A percentile compares a stretch with the other conserved stretches of the same genome.
phyloP scores from a whole-genome alignment of 176 grass and related monocot genomes.

The Oryza coarctata region DNA sequence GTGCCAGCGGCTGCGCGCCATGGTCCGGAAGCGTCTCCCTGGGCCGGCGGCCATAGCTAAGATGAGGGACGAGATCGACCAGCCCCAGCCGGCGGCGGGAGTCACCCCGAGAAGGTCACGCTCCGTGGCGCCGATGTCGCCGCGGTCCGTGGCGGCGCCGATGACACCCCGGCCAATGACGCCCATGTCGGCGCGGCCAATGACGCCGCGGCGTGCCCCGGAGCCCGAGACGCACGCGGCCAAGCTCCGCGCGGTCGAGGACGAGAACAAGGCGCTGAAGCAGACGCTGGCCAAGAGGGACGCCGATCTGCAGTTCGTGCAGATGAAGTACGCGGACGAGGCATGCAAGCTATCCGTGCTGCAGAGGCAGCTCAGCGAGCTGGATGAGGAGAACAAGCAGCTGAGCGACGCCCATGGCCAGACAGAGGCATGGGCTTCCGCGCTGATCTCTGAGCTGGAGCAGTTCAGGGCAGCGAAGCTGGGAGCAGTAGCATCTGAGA shows the following conservation, averaged over 20 bases:
- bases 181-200: constrained; percentile 15
- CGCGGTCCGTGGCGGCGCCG: constrained; percentile 25
- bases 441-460: constrained; percentile 70
- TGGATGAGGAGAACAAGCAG: constrained; percentile 38
- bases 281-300: constrained; percentile 64
- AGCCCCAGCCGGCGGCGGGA: not conserved
- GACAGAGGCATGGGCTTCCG: constrained; percentile 67
- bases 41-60: constrained; percentile 73
- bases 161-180: constrained; percentile 31
- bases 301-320: constrained; percentile 50
- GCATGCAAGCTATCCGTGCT: constrained; percentile 49
- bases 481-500: constrained; percentile 38
- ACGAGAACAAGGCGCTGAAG: constrained; percentile 77
- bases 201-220: constrained; percentile 30
- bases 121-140: constrained; percentile 24
- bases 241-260: constrained; percentile 64
- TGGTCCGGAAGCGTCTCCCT: constrained; percentile 75
- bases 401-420: constrained; percentile 28
- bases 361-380: constrained; percentile 49
- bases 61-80: constrained; percentile 76
- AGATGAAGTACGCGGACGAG: constrained; percentile 55
- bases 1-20: constrained; percentile 78
- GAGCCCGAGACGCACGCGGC: constrained; percentile 11
- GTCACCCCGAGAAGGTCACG: constrained; percentile 43
- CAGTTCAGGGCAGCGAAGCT: constrained; percentile 57